Evolutionary conservation across 495 filamentous ascomycete species (phyloP).

Genomic region (Apodospora peruviana): DNA sequence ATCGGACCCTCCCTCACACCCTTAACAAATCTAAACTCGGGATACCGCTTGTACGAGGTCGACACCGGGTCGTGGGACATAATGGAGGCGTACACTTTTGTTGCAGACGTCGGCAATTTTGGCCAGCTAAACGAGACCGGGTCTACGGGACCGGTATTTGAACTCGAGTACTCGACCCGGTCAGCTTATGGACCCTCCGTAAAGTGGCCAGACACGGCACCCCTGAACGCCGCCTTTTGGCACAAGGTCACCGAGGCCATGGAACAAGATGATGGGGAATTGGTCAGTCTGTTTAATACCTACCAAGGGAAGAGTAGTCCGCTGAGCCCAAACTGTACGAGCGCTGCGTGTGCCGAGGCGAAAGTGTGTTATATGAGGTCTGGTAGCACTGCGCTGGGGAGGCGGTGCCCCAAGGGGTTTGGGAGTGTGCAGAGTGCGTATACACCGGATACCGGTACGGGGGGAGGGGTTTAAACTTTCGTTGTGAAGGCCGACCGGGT

Average conservation of each 20-base stretch:
- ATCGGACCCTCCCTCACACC: constrained; percentile 51
- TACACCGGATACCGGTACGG: no score
- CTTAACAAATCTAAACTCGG: constrained; percentile 49
- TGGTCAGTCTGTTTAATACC: constrained; percentile 47
- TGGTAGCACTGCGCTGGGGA: constrained; percentile 48
- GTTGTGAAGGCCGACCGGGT: no score
- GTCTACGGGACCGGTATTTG: constrained; percentile 43
- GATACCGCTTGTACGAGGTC: constrained; percentile 51
- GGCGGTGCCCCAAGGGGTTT: constrained; percentile 46
- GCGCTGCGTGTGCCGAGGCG: constrained; percentile 40
- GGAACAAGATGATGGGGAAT: constrained; percentile 42
- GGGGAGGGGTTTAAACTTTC: no score
- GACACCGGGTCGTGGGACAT: constrained; percentile 50
- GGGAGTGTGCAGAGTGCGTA: constrained; percentile 22
- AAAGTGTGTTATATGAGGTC: constrained; percentile 59
- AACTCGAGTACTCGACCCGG: constrained; percentile 53
- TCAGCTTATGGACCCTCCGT: constrained; percentile 43
- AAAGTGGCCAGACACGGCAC: constrained; percentile 41
- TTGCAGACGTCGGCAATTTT: constrained; percentile 44
- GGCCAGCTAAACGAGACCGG: constrained; percentile 19
- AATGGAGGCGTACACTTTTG: constrained; percentile 49
- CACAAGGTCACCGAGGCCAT: constrained; percentile 54
- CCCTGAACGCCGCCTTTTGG: constrained; percentile 56
- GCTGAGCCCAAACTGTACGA: constrained; percentile 47
- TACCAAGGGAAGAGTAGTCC: constrained; percentile 50